Percentiles rank a stretch among this genome's conserved stretches.
phyloP scores from a whole-genome alignment of 139 green algal species.

The Volvox reticuliferus region DNA sequence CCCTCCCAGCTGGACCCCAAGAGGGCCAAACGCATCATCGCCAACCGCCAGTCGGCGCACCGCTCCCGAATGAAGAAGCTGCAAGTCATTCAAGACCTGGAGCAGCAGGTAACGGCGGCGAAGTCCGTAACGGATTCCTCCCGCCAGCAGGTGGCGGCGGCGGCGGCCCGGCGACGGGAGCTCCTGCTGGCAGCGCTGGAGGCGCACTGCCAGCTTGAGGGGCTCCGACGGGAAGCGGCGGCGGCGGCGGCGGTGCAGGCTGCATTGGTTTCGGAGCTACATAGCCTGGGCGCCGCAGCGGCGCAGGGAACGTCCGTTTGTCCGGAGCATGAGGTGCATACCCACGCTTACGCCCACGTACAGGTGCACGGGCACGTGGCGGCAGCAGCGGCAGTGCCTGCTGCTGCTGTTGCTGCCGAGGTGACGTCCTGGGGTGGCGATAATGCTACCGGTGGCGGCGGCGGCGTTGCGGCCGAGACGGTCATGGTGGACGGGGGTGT shows the following conservation, averaged over 20 bases:
- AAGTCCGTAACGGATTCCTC: slow-evolving; percentile 18
- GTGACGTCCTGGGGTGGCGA: too few species aligned
- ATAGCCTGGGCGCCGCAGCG: not conserved
- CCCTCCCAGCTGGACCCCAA: slow-evolving; percentile 60
- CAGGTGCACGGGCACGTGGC: too few species aligned
- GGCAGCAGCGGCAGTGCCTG: too few species aligned
- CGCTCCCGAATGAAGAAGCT: slow-evolving; percentile 67
- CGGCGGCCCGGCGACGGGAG: slow-evolving; percentile 30
- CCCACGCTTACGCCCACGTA: too few species aligned
- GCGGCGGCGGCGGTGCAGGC: not conserved
- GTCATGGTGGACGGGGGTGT: too few species aligned
- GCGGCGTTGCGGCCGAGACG: too few species aligned
- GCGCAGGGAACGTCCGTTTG: too few species aligned
- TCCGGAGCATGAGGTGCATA: too few species aligned
- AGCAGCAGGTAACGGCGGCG: slow-evolving; percentile 33
- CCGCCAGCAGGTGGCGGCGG: slow-evolving; percentile 37
- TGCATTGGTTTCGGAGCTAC: slow-evolving; percentile 29
- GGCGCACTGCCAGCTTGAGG: not conserved
- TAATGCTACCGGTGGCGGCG: too few species aligned
- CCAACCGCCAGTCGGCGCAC: slow-evolving; percentile 70
- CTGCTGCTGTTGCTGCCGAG: too few species aligned
- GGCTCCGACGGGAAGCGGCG: not conserved
- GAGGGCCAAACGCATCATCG: slow-evolving; percentile 64
- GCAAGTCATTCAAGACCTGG: slow-evolving; percentile 47
- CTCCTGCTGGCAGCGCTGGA: slow-evolving; percentile 17